Conservation (phyloP, 345 rosid genomes). For the Fremontodendron californicum region DNA sequence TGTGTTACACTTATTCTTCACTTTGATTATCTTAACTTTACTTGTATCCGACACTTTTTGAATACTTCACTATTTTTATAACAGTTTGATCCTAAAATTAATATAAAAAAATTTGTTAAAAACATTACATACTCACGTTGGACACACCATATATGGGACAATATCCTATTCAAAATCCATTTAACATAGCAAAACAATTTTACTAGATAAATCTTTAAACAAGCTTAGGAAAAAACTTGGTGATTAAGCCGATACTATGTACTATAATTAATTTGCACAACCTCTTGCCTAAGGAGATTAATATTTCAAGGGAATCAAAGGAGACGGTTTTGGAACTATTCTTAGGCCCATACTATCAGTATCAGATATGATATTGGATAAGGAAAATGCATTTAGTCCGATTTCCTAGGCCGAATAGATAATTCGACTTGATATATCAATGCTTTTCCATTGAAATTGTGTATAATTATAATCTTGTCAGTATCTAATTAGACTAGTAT, state of each 20-base stretch:
- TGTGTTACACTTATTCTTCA: too few species aligned
- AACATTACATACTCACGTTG: too few species aligned
- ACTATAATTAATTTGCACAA: not conserved
- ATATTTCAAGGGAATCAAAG: not conserved
- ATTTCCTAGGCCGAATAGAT: not conserved
- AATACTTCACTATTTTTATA: not conserved
- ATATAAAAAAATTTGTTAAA: not conserved
- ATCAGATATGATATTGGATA: not conserved
- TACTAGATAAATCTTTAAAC: not conserved
- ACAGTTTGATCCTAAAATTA: not conserved
- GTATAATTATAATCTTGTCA: not conserved
- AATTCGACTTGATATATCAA: not conserved
- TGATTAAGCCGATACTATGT: not conserved
- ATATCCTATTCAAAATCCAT: too few species aligned
- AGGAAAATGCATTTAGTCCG: not conserved
- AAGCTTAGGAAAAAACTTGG: not conserved
- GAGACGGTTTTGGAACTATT: not conserved
- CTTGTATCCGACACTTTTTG: not conserved
- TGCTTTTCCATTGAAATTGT: not conserved
- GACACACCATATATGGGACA: too few species aligned
- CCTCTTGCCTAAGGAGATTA: not conserved
- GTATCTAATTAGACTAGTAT: not conserved
- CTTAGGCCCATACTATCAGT: not conserved
- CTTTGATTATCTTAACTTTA: too few species aligned
- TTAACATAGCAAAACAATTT: not conserved